Evolutionary conservation across 306 rosid genomes (phyloP).

Genomic region (Begonia loranthoides): DNA sequence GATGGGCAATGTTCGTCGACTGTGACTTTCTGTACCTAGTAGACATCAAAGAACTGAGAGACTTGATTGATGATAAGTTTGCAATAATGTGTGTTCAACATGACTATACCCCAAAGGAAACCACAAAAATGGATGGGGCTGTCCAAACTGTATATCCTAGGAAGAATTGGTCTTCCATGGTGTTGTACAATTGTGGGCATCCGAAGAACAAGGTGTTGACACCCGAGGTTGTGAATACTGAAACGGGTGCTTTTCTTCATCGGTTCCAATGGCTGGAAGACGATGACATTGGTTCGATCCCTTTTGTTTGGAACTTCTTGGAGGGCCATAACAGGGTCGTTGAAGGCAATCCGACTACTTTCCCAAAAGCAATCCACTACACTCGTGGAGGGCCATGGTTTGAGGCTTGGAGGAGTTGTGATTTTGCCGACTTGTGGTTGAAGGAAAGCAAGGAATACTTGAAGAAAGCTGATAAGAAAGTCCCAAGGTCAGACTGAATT

Average conservation of each 20-base stretch:
- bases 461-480: conserved; percentile 22
- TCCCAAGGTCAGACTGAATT: no score
- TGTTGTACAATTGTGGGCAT: conserved; percentile 49
- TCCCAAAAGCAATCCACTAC: conserved; percentile 52
- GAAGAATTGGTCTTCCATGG: conserved; percentile 78
- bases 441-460: conserved; percentile 41
- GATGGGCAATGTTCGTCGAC: conserved; percentile 71
- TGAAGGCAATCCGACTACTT: conserved; percentile 32
- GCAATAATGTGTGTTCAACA: conserved; percentile 67
- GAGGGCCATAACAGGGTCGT: conserved; percentile 55
- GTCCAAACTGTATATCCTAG: conserved; percentile 65
- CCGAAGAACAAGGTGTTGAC: conserved; percentile 41
- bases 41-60: conserved; percentile 45
- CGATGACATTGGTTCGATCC: conserved; percentile 43
- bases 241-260: conserved; percentile 62
- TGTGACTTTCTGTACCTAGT: conserved; percentile 55
- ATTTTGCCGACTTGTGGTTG: conserved; percentile 60
- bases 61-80: conserved; percentile 36
- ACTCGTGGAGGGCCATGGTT: conserved; percentile 81
- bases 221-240: conserved; percentile 40
- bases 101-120: conserved; percentile 58
- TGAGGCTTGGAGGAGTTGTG: conserved; percentile 64
- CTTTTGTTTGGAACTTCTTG: conserved; percentile 68
- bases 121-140: conserved; percentile 67
- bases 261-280: conserved; percentile 75